Evolutionary conservation across 2,329 filamentous ascomycete species (phyloP), one percentile per base, ranked within the genome.

Genomic region (Sclerotinia trifoliorum): DNA sequence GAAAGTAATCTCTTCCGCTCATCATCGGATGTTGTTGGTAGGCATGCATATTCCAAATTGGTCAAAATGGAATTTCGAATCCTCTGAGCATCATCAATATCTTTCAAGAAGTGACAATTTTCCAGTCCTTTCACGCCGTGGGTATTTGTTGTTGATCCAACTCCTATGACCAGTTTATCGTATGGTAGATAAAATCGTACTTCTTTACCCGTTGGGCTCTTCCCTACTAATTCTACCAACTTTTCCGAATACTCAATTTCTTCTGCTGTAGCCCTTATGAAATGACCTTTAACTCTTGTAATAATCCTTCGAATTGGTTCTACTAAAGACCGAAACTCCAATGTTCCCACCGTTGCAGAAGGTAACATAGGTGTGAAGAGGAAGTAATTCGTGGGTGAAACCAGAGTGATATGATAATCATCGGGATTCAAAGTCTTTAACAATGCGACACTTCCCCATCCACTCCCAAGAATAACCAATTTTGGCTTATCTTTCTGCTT

Each of bases 331-430:
- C 94, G 86, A 75, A 98, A 82, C 77, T 97, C 94, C 44, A 99
- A 83, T 0, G 95, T 99, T 17, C 96, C 96, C 7, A 99, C 95
- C 0, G 96, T 99, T 10, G 95, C 96, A 46, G 93, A 97, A 1
- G 95, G 95, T 55, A 99, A 84, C 94, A 99, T 98, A 0, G 95
- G 95, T 2, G 95, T 99, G 79, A 99, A 99, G 44, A 99, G 82
- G 81, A 99, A 99, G 81, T 98, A 97, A 76, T 98, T 98, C 48
- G 91, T 91, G 0, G 95, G 94, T 17, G 93, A 96, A 55, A 99
- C 90, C 51, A 99, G 90, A 5, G 94, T 98, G 73, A 99, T 90
- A 79, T 99, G 94, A 78, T 97, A 99, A 74, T 97, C 92, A 17
- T 94, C 92, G 0, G 93, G 90, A 71, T 94, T 91, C 71, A 99